Conservation (phyloP, 2,329 filamentous ascomycete species). For the Orbilia blumenaviensis region DNA sequence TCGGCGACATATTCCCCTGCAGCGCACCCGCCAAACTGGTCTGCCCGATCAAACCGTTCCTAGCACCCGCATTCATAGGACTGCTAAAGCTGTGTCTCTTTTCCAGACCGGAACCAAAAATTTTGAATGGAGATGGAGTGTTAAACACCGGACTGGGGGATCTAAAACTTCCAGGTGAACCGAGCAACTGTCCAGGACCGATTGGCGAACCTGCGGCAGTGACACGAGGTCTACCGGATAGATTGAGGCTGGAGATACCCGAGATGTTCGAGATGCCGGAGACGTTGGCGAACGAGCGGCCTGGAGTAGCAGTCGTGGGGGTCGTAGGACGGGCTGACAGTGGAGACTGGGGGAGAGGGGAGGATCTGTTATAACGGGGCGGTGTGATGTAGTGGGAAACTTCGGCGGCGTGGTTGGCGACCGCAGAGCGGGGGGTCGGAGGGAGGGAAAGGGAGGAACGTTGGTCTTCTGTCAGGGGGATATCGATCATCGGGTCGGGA, state of each 20-base stretch:
- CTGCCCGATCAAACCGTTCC: constrained; percentile 36
- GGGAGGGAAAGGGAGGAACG: constrained; percentile 49
- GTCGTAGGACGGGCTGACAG: constrained; percentile 21
- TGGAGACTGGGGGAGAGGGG: constrained; percentile 35
- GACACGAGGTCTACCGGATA: constrained; percentile 29
- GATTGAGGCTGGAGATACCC: not conserved
- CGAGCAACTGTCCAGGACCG: constrained; percentile 33
- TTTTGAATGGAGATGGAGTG: constrained; percentile 41
- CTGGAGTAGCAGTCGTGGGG: constrained; percentile 26
- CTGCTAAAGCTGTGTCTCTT: constrained; percentile 45
- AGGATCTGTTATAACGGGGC: constrained; percentile 49
- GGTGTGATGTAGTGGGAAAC: constrained; percentile 47
- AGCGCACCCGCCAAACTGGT: constrained; percentile 17
- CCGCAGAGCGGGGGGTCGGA: constrained; percentile 21
- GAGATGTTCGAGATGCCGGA: not conserved
- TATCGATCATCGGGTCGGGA: constrained; percentile 40
- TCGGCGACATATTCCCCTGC: constrained; percentile 21
- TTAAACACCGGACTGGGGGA: constrained; percentile 43
- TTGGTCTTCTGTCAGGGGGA: constrained; percentile 45
- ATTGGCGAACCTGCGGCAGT: constrained; percentile 42
- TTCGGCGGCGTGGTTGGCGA: constrained; percentile 17
- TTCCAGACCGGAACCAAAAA: constrained; percentile 32
- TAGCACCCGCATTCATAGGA: constrained; percentile 18
- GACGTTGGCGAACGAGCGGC: constrained; percentile 34
- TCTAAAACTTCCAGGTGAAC: constrained; percentile 38